Conservation (phyloP, 305 asterid species). For the Coffea humblotiana region DNA sequence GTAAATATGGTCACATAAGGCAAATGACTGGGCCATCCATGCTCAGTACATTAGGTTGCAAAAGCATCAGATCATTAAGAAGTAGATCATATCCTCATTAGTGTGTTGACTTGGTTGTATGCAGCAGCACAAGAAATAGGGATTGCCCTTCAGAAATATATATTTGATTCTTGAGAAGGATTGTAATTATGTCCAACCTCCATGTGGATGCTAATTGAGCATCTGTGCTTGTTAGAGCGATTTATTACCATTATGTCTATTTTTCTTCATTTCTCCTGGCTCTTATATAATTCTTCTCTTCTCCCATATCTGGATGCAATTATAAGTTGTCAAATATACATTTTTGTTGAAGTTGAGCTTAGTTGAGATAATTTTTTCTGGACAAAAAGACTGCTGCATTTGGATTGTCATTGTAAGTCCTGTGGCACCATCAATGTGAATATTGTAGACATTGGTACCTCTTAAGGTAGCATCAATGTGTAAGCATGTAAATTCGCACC, state of each 20-base stretch:
- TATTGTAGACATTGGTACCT: not conserved
- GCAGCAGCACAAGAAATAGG: not conserved
- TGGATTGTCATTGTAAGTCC: not conserved
- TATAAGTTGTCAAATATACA: not conserved
- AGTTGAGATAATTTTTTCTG: not conserved
- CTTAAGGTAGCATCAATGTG: not conserved
- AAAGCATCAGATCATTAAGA: not conserved
- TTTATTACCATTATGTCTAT: not conserved
- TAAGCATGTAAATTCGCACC: not conserved
- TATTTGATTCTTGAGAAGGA: not conserved
- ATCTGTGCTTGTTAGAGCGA: constrained; percentile 1
- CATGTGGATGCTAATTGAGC: not conserved
- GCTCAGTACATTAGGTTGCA: not conserved
- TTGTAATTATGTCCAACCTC: not conserved
- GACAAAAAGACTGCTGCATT: not conserved
- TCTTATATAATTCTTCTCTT: not conserved
- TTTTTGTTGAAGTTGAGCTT: not conserved
- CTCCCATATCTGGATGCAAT: not conserved
- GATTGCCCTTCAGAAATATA: not conserved
- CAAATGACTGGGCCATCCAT: not conserved
- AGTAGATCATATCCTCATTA: not conserved
- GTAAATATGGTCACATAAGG: not conserved
- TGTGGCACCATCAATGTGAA: not conserved
- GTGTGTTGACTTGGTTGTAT: not conserved
- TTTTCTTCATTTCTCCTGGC: not conserved